Evolutionary conservation across 2,329 filamentous ascomycete genomes (phyloP), one percentile per base, ranked within the genome.

Genomic region (Triangularia verruculosa): DNA sequence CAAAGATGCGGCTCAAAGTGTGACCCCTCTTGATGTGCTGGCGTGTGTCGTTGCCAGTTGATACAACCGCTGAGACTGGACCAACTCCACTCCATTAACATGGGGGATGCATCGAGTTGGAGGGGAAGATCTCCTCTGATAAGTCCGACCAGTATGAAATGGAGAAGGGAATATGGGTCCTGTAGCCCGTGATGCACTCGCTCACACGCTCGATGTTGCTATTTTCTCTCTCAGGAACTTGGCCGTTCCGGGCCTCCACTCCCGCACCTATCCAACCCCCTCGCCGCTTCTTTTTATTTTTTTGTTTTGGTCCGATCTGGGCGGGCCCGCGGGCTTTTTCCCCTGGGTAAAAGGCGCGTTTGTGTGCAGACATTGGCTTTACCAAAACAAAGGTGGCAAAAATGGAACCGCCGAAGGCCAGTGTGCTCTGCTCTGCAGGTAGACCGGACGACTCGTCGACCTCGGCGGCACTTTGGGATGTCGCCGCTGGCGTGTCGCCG

Each of bases 11-110:
- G 86, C 86, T 87, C 82, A 83, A 78, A 83, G 83, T 86, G 84
- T 84, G 85, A 86, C 85, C 85, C n/a, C 84, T 86, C 80, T 82
- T 91, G 91, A 93, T 96, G 92, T 90, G 92, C 84, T 96, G 92
- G 92, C 92, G 89, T 88, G 82, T 83, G 83, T 89, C 83, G 83
- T 87, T 85, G 85, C 91, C 91, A 94, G 89, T 93, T 87, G 84
- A 88, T 86, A 81, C 82, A 84, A 79, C 78, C 79, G 81, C 80
- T 82, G 81, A 83, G 80, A 83, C 83, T 85, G 86, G 79, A 72
- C 78, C 80, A 83, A 82, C 83, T 86, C 85, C 85, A 87, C 85
- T 77, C 77, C 78, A 76, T 79, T 79, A 82, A 59, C 78, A 80
- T 79, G 77, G 76, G 77, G 70, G 56, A 72, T 78, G 79, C 79